Evolutionary conservation across 2,329 filamentous ascomycete genomes (phyloP), one percentile per base, ranked within the genome.

Genomic region (Triangularia verruculosa): DNA sequence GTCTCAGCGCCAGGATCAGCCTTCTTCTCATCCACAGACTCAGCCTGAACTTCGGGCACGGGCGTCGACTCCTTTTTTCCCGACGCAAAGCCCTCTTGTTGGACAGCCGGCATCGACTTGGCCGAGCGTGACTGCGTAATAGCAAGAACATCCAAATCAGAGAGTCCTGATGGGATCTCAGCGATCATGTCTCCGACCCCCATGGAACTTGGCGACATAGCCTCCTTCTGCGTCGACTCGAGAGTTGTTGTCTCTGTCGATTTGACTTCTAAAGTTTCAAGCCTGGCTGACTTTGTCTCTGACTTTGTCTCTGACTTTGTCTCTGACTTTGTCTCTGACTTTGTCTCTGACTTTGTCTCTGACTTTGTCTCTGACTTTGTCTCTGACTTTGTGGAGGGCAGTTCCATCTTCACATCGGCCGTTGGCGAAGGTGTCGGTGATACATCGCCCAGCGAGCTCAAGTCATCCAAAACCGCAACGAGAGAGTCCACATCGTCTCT

Each of bases 381-480:
- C 6, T 32, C 39, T 4, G 34, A 5, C 6, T 56, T 15, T 8
- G 3, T 24, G 17, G 4, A 9, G 4, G 28, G 47, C 6, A 15
- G 27, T 9, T 13, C 30, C 27, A 54, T 54, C 54, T 56, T 15
- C 27, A 52, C 55, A n/a, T 43, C 61, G 22, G 25, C 22, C 7
- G 51, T 54, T 17, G 22, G 51, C 25, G 51, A 24, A 27, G 20
- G 51, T 27, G 51, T 66, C 68, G 3, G 72, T 70, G 11, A 54
- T 1, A 74, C 34, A 0, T 57, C 81, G 32, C 77, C 76, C 7
- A 47, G 39, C 9, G 76, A 69, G 68, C 82, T 84, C 66, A 83
- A 76, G 7, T 79, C 78, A 64, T 88, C 86, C 63, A 87, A 70
- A 0, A 85, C 88, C 6, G 84, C 86, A 27, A 80, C 82, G 28